Conservation (phyloP, 1,284 basidiomycete genomes). For the Tilletia horrida region DNA sequence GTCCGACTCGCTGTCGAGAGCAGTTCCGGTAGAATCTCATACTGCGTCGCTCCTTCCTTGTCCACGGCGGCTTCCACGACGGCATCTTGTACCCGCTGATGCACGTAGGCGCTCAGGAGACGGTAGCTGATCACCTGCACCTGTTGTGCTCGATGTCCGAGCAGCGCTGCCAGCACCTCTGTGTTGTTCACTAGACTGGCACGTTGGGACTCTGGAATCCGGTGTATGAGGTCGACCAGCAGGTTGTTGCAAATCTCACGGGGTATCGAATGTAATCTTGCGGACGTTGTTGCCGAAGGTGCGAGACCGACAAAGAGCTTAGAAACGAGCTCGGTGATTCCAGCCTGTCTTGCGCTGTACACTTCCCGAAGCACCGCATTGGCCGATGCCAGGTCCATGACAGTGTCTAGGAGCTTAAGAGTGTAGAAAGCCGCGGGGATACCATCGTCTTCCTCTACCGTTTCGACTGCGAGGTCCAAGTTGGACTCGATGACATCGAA, state of each 20-base stretch:
- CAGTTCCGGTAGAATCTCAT: neutral
- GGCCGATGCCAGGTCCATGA: conserved; percentile 69
- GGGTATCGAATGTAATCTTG: neutral
- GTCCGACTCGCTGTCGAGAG: neutral
- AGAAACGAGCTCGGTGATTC: conserved; percentile 31
- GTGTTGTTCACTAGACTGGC: conserved; percentile 4
- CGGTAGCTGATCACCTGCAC: conserved; percentile 41
- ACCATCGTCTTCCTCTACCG: conserved; percentile 64
- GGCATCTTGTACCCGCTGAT: conserved; percentile 39
- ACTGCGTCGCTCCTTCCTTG: neutral
- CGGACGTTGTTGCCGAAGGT: neutral
- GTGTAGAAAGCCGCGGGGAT: conserved; percentile 69
- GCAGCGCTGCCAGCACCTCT: conserved; percentile 1
- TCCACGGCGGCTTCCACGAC: conserved; percentile 40
- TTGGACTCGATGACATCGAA: conserved; percentile 86
- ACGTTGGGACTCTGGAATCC: conserved; percentile 7
- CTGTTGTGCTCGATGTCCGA: conserved; percentile 21
- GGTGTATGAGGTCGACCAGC: conserved; percentile 12
- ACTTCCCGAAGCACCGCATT: conserved; percentile 70
- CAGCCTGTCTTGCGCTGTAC: conserved; percentile 67
- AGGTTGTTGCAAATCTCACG: conserved; percentile 15
- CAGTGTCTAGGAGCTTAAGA: conserved; percentile 66
- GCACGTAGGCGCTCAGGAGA: conserved; percentile 28
- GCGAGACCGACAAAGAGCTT: conserved; percentile 28
- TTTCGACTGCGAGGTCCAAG: conserved; percentile 65